Conservation (phyloP, 768 basidiomycete genomes). For the Mycena chlorophos region DNA sequence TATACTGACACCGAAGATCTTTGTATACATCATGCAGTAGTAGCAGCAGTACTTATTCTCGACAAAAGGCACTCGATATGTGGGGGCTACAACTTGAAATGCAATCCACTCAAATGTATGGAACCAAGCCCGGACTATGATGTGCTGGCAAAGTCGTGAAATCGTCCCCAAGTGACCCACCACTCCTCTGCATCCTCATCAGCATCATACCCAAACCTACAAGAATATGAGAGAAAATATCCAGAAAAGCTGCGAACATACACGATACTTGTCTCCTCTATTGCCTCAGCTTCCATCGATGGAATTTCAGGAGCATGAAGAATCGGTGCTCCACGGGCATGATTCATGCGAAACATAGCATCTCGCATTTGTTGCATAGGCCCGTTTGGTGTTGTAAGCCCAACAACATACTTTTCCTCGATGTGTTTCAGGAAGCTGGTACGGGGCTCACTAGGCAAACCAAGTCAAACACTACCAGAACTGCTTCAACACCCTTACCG, state of each 20-base stretch:
- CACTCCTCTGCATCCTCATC: neutral
- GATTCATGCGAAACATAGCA: neutral
- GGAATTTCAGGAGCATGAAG: neutral
- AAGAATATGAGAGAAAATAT: neutral
- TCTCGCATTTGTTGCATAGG: neutral
- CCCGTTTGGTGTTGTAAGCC: neutral
- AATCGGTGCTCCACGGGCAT: neutral
- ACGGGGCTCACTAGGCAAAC: neutral
- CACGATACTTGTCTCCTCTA: neutral
- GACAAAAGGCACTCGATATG: too few relatives aligned
- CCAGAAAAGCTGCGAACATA: neutral
- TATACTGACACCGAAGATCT: too few relatives aligned
- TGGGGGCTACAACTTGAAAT: too few relatives aligned
- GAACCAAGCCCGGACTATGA: too few relatives aligned
- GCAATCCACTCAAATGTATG: too few relatives aligned
- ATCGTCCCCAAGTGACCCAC: too few relatives aligned
- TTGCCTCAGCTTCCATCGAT: neutral
- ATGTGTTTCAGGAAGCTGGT: neutral
- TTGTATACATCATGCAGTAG: too few relatives aligned
- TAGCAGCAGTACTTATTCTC: too few relatives aligned
- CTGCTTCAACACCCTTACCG: neutral
- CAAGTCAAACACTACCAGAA: too few relatives aligned
- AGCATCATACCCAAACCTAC: neutral
- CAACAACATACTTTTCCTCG: neutral
- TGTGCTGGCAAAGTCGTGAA: too few relatives aligned